phyloP scores from a whole-genome alignment of 345 rosid genomes.

The Hevea brasiliensis region DNA sequence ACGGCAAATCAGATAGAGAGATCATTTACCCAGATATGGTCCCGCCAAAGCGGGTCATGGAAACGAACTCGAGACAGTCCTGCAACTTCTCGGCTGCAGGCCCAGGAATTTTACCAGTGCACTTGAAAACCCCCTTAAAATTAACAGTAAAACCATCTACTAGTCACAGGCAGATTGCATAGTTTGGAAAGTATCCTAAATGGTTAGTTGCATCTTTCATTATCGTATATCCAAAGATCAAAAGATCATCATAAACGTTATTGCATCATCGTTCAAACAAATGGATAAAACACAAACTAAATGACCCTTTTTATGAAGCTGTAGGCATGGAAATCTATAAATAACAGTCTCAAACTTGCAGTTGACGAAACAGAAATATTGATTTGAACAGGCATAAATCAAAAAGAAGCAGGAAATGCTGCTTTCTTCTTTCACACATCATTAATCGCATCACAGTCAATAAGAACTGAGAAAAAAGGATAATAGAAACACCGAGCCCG shows the following conservation, averaged over 20 bases:
- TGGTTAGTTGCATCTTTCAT: neutral
- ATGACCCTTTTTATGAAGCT: neutral
- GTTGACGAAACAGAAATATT: neutral
- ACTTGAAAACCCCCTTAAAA: neutral
- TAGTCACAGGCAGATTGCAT: slow-evolving; percentile 1
- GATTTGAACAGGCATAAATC: neutral
- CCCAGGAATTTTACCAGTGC: neutral
- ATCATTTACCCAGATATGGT: neutral
- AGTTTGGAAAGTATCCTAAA: neutral
- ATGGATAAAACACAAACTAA: neutral
- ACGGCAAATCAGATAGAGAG: neutral
- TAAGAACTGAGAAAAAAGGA: neutral
- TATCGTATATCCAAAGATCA: neutral
- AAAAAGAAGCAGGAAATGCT: too few relatives aligned
- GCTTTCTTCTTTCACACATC: neutral
- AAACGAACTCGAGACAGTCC: neutral
- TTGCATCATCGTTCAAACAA: neutral
- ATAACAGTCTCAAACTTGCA: neutral
- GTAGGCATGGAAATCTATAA: neutral
- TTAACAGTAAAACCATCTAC: neutral
- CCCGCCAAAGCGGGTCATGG: neutral
- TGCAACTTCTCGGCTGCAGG: slow-evolving; percentile 15
- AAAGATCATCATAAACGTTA: neutral
- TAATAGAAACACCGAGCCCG: too few relatives aligned
- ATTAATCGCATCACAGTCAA: neutral